phyloP scores from a whole-genome alignment of 2,329 filamentous ascomycete species.

The Fusarium sp. region DNA sequence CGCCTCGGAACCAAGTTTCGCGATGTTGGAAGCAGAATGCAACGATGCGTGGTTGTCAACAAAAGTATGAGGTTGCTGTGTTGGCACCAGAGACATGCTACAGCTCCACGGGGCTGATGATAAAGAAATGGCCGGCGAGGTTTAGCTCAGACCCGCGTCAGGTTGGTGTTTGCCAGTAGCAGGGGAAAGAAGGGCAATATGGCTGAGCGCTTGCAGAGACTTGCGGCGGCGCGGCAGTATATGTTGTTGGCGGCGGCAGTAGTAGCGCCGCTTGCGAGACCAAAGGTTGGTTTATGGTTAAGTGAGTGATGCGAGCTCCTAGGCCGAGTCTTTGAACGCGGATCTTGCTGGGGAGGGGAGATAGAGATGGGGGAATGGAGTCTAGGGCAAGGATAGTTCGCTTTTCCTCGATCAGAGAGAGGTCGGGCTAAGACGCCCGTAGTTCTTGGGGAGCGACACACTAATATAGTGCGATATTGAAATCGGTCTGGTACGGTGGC shows the following conservation, averaged over 20 bases:
- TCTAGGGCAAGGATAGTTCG: constrained; percentile 50
- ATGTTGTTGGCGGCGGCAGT: constrained; percentile 53
- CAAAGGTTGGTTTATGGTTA: constrained; percentile 50
- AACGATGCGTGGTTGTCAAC: constrained; percentile 46
- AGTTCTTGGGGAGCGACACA: constrained; percentile 54
- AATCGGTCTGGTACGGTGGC: constrained; percentile 49
- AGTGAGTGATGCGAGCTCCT: constrained; percentile 51
- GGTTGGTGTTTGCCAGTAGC: constrained; percentile 47
- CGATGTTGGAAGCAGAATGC: constrained; percentile 36
- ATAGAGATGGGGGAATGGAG: constrained; percentile 45
- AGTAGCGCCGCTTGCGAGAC: constrained; percentile 50
- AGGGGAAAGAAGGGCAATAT: constrained; percentile 47
- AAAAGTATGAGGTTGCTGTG: constrained; percentile 51
- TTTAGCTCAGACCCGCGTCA: constrained; percentile 53
- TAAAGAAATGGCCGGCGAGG: constrained; percentile 49
- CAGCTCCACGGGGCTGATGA: constrained; percentile 49
- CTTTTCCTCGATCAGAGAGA: constrained; percentile 49
- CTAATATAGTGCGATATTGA: constrained; percentile 57
- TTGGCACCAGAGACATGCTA: constrained; percentile 53
- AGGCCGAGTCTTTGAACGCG: constrained; percentile 51
- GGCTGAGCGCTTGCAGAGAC: constrained; percentile 49
- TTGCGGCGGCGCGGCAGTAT: constrained; percentile 53
- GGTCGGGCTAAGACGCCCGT: constrained; percentile 48
- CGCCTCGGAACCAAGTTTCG: constrained; percentile 45
- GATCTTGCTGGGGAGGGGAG: constrained; percentile 50